Evolutionary conservation across 2,329 filamentous ascomycete species (phyloP).

Genomic region (Stagonosporopsis chrysanthemi): DNA sequence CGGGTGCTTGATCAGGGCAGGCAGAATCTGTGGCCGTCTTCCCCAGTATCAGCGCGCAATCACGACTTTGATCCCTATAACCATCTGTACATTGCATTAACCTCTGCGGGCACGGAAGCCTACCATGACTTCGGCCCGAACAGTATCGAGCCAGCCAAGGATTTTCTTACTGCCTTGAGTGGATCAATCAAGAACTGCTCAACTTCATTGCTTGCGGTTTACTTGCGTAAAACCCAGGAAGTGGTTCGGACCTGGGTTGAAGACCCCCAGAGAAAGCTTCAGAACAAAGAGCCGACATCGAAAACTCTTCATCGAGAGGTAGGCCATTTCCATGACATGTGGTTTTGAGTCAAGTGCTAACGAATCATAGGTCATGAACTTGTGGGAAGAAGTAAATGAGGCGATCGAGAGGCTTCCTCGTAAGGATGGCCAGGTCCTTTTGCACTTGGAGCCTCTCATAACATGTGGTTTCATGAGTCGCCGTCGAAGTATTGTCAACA

Average conservation of each 20-base stretch:
- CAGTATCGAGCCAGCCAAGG: slow-evolving; percentile 50
- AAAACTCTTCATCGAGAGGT: slow-evolving; percentile 39
- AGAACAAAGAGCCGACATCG: slow-evolving; percentile 29
- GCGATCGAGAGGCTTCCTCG: slow-evolving; percentile 64
- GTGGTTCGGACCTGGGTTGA: slow-evolving; percentile 70
- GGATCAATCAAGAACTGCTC: slow-evolving; percentile 51
- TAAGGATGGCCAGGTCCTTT: slow-evolving; percentile 64
- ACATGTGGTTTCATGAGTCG: slow-evolving; percentile 62
- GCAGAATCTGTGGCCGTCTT: slow-evolving; percentile 71
- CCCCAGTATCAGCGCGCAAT: slow-evolving; percentile 44
- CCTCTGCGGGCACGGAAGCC: slow-evolving; percentile 59
- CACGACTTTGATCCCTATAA: slow-evolving; percentile 66
- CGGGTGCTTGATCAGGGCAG: slow-evolving; percentile 67
- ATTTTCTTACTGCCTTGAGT: slow-evolving; percentile 63
- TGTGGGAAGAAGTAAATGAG: slow-evolving; percentile 58
- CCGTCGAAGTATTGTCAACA: slow-evolving; percentile 59
- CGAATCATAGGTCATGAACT: slow-evolving; percentile 37
- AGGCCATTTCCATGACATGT: slow-evolving; percentile 16
- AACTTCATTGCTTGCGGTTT: slow-evolving; percentile 59
- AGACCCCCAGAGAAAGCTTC: slow-evolving; percentile 56
- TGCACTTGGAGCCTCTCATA: slow-evolving; percentile 61
- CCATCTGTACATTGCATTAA: slow-evolving; percentile 68
- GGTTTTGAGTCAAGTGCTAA: slow-evolving; percentile 20
- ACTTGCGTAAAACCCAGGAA: slow-evolving; percentile 67
- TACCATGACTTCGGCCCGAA: slow-evolving; percentile 59